Evolutionary conservation across 2,329 filamentous ascomycete genomes (phyloP), one percentile per base, ranked within the genome.

Genomic region (Nemania sp.): DNA sequence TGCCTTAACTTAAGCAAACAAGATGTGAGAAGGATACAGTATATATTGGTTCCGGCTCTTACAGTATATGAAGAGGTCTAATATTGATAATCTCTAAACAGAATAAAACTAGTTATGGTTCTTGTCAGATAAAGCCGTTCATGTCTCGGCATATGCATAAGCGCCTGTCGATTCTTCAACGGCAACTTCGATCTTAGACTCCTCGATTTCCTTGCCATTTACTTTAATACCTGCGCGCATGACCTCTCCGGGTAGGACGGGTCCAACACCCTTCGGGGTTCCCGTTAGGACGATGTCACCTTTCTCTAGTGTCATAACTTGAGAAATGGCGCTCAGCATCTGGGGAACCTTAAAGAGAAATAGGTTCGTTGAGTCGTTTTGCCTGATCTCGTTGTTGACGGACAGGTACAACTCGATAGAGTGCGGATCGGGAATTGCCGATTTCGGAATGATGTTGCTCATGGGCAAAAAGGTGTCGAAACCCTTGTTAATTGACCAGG

Each of bases 401-500:
- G 87, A 90, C 65, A 99, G 87, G 80, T 91, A 97, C 70, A 99
- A 83, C 82, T 97, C 92, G 20, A 93, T 90, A 76, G 95, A 89
- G 79, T 98, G 94, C 35, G 96, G 96, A 81, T 98, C 89, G 13
- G 91, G 88, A 73, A 99, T 93, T 72, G 87, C 86, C 41, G 88
- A 85, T 83, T 97, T 97, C 73, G 89, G 85, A 75, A 99, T 97
- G 63, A 93, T 85, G 71, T 91, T 85, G 79, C 91, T 93, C 77
- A 99, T 87, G 66, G 96, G 96, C 59, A 97, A 86, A 84, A 99
- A 99, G 2, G 96, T 98, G 80, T 99, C 96, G 79, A 98, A 99
- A 54, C 96, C 96, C 85, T 99, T 99, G 74, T 93, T 92, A 73
- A 98, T 98, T 76, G 90, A 90, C 96, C 96, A 99, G 7, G 96